Percentiles rank a stretch among this genome's conserved stretches.
Evolutionary conservation across 768 basidiomycete species (phyloP).

Genomic region (Pholiota molesta): DNA sequence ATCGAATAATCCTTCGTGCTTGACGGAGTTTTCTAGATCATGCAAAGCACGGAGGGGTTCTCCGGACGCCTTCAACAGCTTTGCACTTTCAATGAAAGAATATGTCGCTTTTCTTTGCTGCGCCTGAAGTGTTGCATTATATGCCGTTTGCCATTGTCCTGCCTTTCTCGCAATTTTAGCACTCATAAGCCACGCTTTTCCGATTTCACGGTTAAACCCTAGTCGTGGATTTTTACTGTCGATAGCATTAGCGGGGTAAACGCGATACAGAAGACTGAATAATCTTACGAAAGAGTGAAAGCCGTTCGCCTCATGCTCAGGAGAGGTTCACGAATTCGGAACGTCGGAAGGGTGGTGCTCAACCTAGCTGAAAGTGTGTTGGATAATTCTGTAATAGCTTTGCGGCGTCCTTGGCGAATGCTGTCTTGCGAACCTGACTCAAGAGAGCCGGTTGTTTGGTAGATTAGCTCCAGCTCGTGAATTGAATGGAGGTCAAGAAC

Average conservation of each 20-base stretch:
- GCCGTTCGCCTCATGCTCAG: slow-evolving; percentile 89
- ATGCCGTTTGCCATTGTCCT: slow-evolving; percentile 94
- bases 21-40: slow-evolving; percentile 81
- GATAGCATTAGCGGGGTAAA: slow-evolving; percentile 12
- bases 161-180: slow-evolving; percentile 97
- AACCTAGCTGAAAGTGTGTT: slow-evolving; percentile 64
- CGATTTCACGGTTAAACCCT: slow-evolving; percentile 61
- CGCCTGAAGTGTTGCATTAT: slow-evolving; percentile 93
- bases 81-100: slow-evolving; percentile 89
- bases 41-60: slow-evolving; percentile 85
- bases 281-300: slow-evolving; percentile 67
- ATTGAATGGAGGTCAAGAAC: slow-evolving; percentile 83
- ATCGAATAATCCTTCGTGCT: slow-evolving; percentile 48
- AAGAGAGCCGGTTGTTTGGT: slow-evolving; percentile 42
- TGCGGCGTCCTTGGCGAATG: slow-evolving; percentile 34
- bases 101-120: slow-evolving; percentile 70
- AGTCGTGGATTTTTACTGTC: slow-evolving; percentile 37
- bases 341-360: slow-evolving; percentile 81
- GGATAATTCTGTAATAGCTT: slow-evolving; percentile 47
- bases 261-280: background rate
- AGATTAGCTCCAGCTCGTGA: slow-evolving; percentile 81
- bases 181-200: slow-evolving; percentile 87
- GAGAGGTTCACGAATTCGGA: slow-evolving; percentile 85
- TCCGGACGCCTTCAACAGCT: slow-evolving; percentile 76
- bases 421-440: slow-evolving; percentile 40